Evolutionary conservation across 805 yeast species (phyloP), one percentile per base, ranked within the genome.

Genomic region (Jamesozyma spencerorum): DNA sequence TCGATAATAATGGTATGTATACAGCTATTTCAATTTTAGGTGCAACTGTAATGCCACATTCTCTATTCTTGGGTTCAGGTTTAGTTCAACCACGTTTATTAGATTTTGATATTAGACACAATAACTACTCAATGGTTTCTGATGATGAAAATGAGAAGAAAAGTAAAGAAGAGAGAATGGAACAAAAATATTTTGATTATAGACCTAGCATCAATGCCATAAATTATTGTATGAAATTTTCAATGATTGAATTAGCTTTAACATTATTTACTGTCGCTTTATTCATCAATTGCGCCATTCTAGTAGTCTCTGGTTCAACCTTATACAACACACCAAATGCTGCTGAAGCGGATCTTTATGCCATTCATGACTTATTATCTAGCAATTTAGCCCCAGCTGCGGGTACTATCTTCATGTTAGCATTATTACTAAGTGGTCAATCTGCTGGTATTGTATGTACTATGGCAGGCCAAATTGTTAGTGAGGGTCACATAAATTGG

Each of bases 1-100:
- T 68, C 34, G 76, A 74, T 47, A 74, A 72, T 51, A 71, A 74
- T 53, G 90, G 94, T 4, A 65, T 84, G 34, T 84, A 79, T 52
- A 65, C 81, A 31, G 78, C 88, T 19, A 71, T 86, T 47, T 92
- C 94, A 10, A 82, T 86, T 44, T 69, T 86, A 36, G 96, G 95
- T 43, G 95, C 95, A 12, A 86, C 95, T 0, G 95, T 86, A 18
- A 86, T 86, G 95, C 95, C 95, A 4, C 95, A 86, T 57, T 79
- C 88, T 2, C 66, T 86, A 35, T 86, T 84, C 55, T 66, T 86
- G 40, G 96, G 95, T 0, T 81, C 90, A 0, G 94, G 87, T 12
- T 67, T 85, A 41, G 95, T 85, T 8, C 94, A 86, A 60, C 85
- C 94, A 18, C 70, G 95, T 47, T 66, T 86, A 34, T 71, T 77